A percentile compares a stretch with the other conserved stretches of the same genome.
Conservation (phyloP, 2,329 filamentous ascomycete species). For the Grosmannia huntii region DNA sequence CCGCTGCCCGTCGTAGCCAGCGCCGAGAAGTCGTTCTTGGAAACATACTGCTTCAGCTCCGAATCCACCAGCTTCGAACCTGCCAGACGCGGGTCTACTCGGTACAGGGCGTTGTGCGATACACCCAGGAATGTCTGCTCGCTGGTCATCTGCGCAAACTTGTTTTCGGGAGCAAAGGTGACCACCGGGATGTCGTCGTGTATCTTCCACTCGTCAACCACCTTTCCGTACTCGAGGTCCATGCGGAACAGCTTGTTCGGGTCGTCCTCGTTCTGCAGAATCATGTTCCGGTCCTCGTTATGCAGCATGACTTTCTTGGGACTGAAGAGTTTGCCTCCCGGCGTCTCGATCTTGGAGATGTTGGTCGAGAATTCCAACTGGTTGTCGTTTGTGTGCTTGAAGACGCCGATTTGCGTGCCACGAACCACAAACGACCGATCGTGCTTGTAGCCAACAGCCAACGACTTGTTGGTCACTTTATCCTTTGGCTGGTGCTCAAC, state of each 20-base stretch:
- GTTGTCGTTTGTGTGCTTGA: constrained; percentile 90
- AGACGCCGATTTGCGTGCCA: constrained; percentile 95
- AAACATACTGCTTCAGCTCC: constrained; percentile 88
- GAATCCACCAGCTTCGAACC: constrained; percentile 88
- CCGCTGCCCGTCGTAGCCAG: constrained; percentile 92
- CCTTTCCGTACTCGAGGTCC: constrained; percentile 95
- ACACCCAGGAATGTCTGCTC: constrained; percentile 93
- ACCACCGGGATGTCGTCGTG: constrained; percentile 91
- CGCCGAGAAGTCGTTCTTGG: constrained; percentile 95
- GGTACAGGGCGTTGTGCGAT: constrained; percentile 84
- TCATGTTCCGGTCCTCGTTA: constrained; percentile 78
- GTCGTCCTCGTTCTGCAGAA: constrained; percentile 70
- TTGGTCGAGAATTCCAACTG: constrained; percentile 92
- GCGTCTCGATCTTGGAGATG: constrained; percentile 89
- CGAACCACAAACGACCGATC: constrained; percentile 95
- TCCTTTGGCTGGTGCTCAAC: constrained; percentile 57
- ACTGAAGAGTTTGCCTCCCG: constrained; percentile 74
- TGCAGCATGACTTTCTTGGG: constrained; percentile 97
- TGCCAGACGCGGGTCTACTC: constrained; percentile 78
- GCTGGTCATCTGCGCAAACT: constrained; percentile 93
- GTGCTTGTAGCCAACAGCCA: constrained; percentile 94
- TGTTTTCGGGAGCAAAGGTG: constrained; percentile 89
- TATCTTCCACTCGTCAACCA: constrained; percentile 97
- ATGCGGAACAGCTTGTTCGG: constrained; percentile 90
- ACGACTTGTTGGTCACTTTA: constrained; percentile 76